These are phyloP conservation scores for Sarcomyxa edulis DNA, from an alignment of 768 basidiomycete genomes.

Conservation along the genomic window DNA sequence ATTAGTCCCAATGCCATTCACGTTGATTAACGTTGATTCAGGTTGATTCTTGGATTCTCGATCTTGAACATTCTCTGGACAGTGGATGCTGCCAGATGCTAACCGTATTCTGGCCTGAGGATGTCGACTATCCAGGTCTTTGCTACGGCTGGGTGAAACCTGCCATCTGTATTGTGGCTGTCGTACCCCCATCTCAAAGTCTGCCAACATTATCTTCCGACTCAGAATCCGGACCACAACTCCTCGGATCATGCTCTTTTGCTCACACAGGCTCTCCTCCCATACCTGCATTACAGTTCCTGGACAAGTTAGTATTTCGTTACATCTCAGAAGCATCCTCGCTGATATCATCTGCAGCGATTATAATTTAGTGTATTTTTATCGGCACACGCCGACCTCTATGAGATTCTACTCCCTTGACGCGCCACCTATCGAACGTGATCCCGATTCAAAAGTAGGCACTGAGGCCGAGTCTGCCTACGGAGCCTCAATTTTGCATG, in stretches of 20 bases:
- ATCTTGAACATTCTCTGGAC: too few relatives aligned
- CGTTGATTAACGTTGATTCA: too few relatives aligned
- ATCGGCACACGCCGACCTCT: conserved; percentile 44
- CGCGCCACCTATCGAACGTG: conserved; percentile 1
- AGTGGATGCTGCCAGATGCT: too few relatives aligned
- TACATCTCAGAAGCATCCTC: too few relatives aligned
- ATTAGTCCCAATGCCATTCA: too few relatives aligned
- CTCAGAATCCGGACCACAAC: conserved; percentile 25
- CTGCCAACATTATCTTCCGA: too few relatives aligned
- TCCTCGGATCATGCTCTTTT: conserved; percentile 29
- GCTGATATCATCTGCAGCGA: conserved; percentile 9
- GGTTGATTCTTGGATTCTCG: too few relatives aligned
- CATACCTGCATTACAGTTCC: conserved; percentile 6
- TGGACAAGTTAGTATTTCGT: too few relatives aligned
- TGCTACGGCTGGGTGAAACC: conserved; percentile 57
- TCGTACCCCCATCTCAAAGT: conserved; percentile 35
- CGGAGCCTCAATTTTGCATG: conserved; percentile 26
- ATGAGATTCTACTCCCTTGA: conserved; percentile 63
- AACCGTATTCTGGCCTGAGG: conserved; percentile 56
- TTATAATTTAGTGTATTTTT: conserved; percentile 41
- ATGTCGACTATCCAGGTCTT: conserved; percentile 39
- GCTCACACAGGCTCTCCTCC: conserved; percentile 1
- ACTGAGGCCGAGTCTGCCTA: too few relatives aligned
- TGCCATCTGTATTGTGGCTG: conserved; percentile 46
- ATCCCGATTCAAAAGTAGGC: too few relatives aligned